Evolutionary conservation across 441 rosid species (phyloP), one percentile per base, ranked within the genome.

Genomic region (Mallotus repandus): DNA sequence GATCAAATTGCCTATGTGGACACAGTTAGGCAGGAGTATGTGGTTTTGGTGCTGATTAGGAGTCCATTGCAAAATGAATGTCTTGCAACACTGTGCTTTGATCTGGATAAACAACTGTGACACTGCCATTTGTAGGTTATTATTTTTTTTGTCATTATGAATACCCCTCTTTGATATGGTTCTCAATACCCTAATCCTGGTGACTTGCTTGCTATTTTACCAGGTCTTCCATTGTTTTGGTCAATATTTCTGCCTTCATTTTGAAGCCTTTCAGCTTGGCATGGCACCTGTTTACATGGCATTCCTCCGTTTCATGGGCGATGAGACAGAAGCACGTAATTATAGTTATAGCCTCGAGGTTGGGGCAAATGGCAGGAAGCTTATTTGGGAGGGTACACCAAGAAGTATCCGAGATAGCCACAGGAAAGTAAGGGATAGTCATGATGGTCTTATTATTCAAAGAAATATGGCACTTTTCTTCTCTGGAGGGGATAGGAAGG

Each of bases 201-300:
- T 63, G 25, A 14, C 1, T 19, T 11, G 18, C 41, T 5, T 50
- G 54, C 7, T 16, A 16, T 18, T 66, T 48, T 50, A 12, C 63
- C 73, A 94, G 98, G 98, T 94, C 13, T 94, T 94, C 73, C 89
- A 92, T 77, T 94, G 98, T 79, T 94, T 88, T 75, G 98, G 98
- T 67, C 95, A 94, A 66, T 94, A 94, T 78, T 94, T 94, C 72
- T 93, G 98, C 80, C 97, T 93, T 69, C 97, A 93, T 77, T 93
- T 94, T 18, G 98, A 94, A 69, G 98, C 98, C 55, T 91, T 91
- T 81, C 98, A 94, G 87, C 93, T 94, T 0, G 97, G 97, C 50
- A 86, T 88, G 93, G 94, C 93, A 63, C 97, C 98, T 0, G 98
- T 94, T 5, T 94, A 91, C 81, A 94, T 94, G 97, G 98, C 98